phyloP scores from a whole-genome alignment of 371 early-diverging fungal genomes.

The Mortierella sp. region DNA sequence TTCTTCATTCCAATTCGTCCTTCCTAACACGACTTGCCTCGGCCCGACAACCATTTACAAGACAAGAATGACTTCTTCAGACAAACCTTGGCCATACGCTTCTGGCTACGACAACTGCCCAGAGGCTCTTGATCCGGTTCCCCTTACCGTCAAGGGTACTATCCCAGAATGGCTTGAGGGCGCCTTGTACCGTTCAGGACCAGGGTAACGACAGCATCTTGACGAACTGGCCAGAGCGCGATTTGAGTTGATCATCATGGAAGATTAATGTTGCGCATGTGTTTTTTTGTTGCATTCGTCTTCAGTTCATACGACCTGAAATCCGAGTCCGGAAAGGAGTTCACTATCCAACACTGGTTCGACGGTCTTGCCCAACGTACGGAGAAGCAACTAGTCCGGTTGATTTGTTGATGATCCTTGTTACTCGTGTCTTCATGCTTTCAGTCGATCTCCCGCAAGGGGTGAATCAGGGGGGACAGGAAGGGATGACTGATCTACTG shows the following conservation, averaged over 20 bases:
- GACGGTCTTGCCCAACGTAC: conserved; percentile 68
- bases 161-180: conserved; percentile 72
- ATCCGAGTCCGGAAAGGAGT: conserved; percentile 58
- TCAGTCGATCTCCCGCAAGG: not conserved
- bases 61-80: conserved; percentile 10
- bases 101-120: conserved; percentile 62
- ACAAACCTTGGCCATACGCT: conserved; percentile 46
- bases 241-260: not conserved
- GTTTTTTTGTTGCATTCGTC: not conserved
- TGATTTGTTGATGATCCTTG: not conserved
- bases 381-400: not conserved
- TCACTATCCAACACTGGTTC: conserved; percentile 70
- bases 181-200: conserved; percentile 65
- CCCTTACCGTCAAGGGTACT: conserved; percentile 57
- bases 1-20: not conserved
- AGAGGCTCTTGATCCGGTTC: conserved; percentile 55
- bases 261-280: not conserved
- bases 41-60: not conserved
- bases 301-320: conserved; percentile 40
- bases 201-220: conserved; percentile 27
- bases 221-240: not conserved
- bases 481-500: not conserved
- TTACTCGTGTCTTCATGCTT: not conserved
- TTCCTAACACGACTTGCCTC: not conserved
- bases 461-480: not conserved